Percentiles rank a stretch among this genome's conserved stretches.
Evolutionary conservation across 164 flowering plant species (phyloP).

Genomic region (Vitis rotundifolia): DNA sequence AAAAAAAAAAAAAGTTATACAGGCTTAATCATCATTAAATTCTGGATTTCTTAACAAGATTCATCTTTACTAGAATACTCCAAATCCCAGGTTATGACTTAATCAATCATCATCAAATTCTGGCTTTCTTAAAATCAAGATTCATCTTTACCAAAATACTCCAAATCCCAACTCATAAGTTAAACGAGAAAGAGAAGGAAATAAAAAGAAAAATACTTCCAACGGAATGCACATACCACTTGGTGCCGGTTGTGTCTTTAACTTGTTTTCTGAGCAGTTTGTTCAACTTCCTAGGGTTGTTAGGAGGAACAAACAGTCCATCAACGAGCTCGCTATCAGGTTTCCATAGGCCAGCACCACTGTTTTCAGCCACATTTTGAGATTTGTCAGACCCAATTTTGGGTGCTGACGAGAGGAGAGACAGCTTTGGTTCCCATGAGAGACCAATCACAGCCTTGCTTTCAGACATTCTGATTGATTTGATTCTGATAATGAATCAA

Average conservation of each 20-base stretch:
- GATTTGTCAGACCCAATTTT: constrained; percentile 12
- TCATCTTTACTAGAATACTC: no score
- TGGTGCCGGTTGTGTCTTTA: constrained; percentile 74
- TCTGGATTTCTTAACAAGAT: no score
- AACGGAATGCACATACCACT: constrained; percentile 41
- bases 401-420: constrained; percentile 20
- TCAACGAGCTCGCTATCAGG: constrained; percentile 63
- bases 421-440: constrained; percentile 69
- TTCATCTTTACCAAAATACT: no score
- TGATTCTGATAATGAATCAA: neutral
- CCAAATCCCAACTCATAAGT: no score
- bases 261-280: constrained; percentile 61
- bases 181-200: neutral
- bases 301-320: constrained; percentile 81
- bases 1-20: no score
- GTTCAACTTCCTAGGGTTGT: constrained; percentile 69
- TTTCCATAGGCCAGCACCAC: constrained; percentile 27
- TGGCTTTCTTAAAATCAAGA: no score
- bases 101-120: no score
- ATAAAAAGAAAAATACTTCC: neutral
- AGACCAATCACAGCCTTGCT: constrained; percentile 48
- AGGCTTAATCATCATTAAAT: no score
- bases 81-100: no score
- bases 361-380: constrained; percentile 11
- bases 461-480: constrained; percentile 29